Percentiles rank a stretch among this genome's conserved stretches.
These are phyloP conservation scores for Rhododendron henanense DNA, from an alignment of 148 eudicot species.

Conservation along the genomic window DNA sequence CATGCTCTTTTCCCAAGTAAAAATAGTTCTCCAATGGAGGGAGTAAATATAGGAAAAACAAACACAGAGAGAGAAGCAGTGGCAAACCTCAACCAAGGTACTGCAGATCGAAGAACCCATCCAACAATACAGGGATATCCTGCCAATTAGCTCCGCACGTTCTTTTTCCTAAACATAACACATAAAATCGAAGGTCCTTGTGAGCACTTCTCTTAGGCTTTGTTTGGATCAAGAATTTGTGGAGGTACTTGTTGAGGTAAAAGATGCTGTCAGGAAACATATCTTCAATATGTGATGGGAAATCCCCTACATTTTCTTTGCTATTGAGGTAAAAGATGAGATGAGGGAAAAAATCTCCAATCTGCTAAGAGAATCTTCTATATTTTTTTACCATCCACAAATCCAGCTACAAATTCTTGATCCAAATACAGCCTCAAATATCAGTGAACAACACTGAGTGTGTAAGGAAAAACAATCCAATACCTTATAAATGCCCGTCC, in stretches of 20 bases:
- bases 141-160: conserved; percentile 66
- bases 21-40: not conserved
- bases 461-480: not conserved
- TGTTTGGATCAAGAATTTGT: not conserved
- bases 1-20: not conserved
- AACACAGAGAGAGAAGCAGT: not conserved
- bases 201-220: not conserved
- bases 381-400: not conserved
- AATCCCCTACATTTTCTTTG: not conserved
- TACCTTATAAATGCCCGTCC: conserved; percentile 96
- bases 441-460: not conserved
- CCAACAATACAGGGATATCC: conserved; percentile 94
- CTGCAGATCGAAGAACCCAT: conserved; percentile 80
- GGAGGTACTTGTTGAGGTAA: not conserved
- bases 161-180: conserved; percentile 65
- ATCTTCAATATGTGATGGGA: not conserved
- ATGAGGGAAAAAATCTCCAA: not conserved
- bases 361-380: not conserved
- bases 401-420: conserved; percentile 5
- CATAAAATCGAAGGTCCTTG: conserved; percentile 1
- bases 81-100: conserved; percentile 82
- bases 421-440: not conserved
- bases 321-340: not conserved
- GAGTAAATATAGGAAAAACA: not conserved
- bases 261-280: not conserved